A percentile compares a stretch with the other conserved stretches of the same genome.
Evolutionary conservation across 2,329 filamentous ascomycete genomes (phyloP).

Genomic region (Colletotrichum cordylinicola): DNA sequence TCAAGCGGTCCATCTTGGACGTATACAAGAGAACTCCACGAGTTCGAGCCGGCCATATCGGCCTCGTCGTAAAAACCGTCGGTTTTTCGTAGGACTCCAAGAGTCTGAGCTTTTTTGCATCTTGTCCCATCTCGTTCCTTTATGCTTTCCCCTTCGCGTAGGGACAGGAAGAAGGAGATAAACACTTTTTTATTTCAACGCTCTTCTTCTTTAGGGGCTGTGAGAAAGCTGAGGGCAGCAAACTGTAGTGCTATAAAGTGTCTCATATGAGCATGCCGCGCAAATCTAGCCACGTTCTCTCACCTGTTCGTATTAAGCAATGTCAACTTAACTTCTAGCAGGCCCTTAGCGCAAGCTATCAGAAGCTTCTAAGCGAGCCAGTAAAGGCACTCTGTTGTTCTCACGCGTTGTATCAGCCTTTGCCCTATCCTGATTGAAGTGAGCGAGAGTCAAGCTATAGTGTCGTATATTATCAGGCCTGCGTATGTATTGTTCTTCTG

Average conservation of each 20-base stretch:
- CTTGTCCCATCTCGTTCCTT: neutral
- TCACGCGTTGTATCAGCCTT: neutral
- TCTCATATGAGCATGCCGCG: neutral
- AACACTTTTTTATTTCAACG: too few species aligned
- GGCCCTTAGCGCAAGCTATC: neutral
- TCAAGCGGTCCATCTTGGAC: neutral
- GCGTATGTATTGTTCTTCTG: too few species aligned
- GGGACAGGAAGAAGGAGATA: too few species aligned
- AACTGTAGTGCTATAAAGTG: neutral
- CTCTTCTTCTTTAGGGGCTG: neutral
- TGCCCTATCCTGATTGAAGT: too few species aligned
- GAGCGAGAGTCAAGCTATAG: too few species aligned
- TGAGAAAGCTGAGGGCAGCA: neutral
- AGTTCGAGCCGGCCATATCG: neutral
- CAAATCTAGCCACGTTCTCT: neutral
- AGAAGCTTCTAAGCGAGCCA: neutral
- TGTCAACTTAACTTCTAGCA: neutral
- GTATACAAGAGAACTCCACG: neutral
- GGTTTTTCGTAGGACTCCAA: neutral
- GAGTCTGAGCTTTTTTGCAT: neutral
- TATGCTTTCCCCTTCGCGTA: accelerated
- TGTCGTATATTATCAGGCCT: too few species aligned
- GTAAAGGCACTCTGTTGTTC: too few species aligned
- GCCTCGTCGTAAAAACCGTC: neutral
- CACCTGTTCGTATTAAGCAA: neutral